A percentile compares a stretch with the other conserved stretches of the same genome.
These are phyloP conservation scores for Brassica nigra DNA, from an alignment of 345 rosid genomes.

Conservation along the genomic window DNA sequence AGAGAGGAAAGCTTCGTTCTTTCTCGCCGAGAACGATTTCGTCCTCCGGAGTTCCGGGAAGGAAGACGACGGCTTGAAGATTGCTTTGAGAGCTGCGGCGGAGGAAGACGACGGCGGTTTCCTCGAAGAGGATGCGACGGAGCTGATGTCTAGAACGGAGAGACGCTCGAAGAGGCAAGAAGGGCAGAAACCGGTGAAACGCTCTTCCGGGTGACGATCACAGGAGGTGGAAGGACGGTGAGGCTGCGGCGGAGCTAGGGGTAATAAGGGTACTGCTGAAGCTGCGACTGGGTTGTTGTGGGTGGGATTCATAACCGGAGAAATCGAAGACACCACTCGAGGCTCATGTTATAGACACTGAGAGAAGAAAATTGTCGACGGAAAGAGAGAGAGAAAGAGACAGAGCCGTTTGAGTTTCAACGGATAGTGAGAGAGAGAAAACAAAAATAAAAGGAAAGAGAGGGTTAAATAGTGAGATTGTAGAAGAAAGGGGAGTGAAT, in stretches of 20 bases:
- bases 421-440: slow-evolving; percentile 52
- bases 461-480: not conserved
- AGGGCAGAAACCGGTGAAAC: slow-evolving; percentile 92
- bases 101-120: slow-evolving; percentile 59
- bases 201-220: slow-evolving; percentile 82
- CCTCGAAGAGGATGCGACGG: slow-evolving; percentile 27
- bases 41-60: slow-evolving; percentile 91
- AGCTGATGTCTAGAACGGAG: slow-evolving; percentile 54
- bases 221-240: slow-evolving; percentile 90
- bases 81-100: slow-evolving; percentile 59
- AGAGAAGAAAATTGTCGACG: slow-evolving; percentile 12
- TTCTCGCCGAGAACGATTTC: slow-evolving; percentile 89
- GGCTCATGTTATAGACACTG: slow-evolving; percentile 58
- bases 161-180: slow-evolving; percentile 98
- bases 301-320: slow-evolving; percentile 88
- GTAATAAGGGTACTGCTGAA: slow-evolving; percentile 36
- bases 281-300: slow-evolving; percentile 56
- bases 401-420: slow-evolving; percentile 67
- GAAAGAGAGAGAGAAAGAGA: not conserved
- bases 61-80: slow-evolving; percentile 45
- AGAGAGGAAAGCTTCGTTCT: slow-evolving; percentile 78
- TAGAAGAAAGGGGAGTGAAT: slow-evolving; percentile 24
- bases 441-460: not conserved
- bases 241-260: slow-evolving; percentile 76
- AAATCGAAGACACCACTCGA: slow-evolving; percentile 49